Conservation (phyloP, 495 filamentous ascomycete genomes). For the Hypoxylon trugodes region DNA sequence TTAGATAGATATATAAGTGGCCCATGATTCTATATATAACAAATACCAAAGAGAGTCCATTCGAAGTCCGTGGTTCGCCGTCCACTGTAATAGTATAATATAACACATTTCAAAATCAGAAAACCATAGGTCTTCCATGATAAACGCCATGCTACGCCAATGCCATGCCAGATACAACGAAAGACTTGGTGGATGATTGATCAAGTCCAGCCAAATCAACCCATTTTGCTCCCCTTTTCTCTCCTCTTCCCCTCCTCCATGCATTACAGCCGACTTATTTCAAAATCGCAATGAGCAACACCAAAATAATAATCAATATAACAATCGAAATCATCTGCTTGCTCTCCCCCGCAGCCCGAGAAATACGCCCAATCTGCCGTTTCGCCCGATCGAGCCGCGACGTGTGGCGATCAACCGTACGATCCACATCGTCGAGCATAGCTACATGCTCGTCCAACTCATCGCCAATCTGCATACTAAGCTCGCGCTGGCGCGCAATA, state of each 20-base stretch:
- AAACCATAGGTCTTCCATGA: constrained; percentile 13
- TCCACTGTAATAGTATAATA: constrained; percentile 26
- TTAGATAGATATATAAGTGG: background rate
- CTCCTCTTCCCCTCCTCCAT: background rate
- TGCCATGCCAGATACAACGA: constrained; percentile 42
- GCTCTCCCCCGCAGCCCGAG: constrained; percentile 77
- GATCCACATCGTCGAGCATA: constrained; percentile 89
- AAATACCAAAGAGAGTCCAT: constrained; percentile 26
- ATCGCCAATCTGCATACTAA: constrained; percentile 95
- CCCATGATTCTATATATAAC: constrained; percentile 5
- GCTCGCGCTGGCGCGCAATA: constrained; percentile 90
- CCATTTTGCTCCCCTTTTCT: background rate
- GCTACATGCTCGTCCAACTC: constrained; percentile 91
- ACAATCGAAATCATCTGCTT: constrained; percentile 81
- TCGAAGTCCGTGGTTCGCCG: constrained; percentile 12
- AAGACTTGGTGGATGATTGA: constrained; percentile 21
- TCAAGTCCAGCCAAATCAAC: constrained; percentile 14
- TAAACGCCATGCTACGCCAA: constrained; percentile 40
- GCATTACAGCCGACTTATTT: constrained; percentile 60
- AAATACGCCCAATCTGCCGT: constrained; percentile 72
- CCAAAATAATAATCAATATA: constrained; percentile 76
- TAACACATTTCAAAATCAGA: constrained; percentile 16
- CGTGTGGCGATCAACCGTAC: constrained; percentile 81
- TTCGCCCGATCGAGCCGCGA: constrained; percentile 75
- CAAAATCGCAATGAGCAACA: constrained; percentile 79